Evolutionary conservation across 2,329 filamentous ascomycete genomes (phyloP).

Genomic region (Colletotrichum viniferum): DNA sequence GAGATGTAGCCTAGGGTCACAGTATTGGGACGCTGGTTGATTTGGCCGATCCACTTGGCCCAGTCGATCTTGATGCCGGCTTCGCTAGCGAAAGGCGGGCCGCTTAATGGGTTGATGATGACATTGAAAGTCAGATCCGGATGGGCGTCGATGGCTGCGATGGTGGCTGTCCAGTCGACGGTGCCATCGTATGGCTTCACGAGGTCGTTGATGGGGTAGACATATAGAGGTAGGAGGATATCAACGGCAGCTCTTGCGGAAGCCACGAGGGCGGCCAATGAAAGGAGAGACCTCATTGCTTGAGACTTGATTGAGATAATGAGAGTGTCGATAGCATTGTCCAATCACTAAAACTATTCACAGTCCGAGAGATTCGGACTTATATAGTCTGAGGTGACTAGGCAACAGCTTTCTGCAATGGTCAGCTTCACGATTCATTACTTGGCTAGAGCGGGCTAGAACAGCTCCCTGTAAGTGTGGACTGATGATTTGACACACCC

Average conservation of each 20-base stretch:
- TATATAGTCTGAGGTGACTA: not conserved
- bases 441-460: not conserved
- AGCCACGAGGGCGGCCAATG: not conserved
- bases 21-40: not conserved
- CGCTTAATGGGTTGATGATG: not conserved
- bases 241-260: not conserved
- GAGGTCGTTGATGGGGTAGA: not conserved
- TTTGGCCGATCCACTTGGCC: not conserved
- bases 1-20: slow-evolving; percentile 1
- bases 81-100: not conserved
- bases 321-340: not conserved
- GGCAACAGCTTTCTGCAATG: not conserved
- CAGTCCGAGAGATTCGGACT: not conserved
- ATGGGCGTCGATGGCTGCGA: not conserved
- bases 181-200: not conserved
- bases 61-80: not conserved
- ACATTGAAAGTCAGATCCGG: not conserved
- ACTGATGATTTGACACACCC: not conserved
- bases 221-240: not conserved
- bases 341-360: not conserved
- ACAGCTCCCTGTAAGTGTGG: not conserved
- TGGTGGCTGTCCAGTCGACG: not conserved
- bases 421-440: not conserved
- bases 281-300: not conserved
- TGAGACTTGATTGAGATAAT: not conserved